phyloP scores from a whole-genome alignment of 352 stramenopile genomes.

The Plasmopara halstedii region DNA sequence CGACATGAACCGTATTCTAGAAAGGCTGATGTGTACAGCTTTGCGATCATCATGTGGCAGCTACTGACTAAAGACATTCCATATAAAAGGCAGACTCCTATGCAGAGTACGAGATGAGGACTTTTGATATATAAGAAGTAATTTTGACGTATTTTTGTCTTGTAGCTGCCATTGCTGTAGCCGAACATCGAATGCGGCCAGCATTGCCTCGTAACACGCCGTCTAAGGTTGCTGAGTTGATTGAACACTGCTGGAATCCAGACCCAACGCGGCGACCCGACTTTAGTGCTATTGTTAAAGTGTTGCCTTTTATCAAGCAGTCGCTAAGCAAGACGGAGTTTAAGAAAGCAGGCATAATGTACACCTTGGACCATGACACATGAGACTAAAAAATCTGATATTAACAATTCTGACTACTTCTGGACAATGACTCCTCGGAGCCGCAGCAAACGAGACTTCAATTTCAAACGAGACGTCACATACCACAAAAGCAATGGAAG shows the following conservation, averaged over 20 bases:
- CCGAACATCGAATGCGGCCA: constrained; percentile 48
- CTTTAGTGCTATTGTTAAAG: constrained; percentile 42
- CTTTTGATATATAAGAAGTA: neutral
- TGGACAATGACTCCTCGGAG: no score
- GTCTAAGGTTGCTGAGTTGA: constrained; percentile 39
- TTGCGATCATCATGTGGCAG: constrained; percentile 64
- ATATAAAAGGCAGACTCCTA: constrained; percentile 51
- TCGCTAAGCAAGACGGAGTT: constrained; percentile 50
- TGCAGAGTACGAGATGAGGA: constrained; percentile 25
- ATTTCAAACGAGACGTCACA: no score
- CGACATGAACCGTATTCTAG: constrained; percentile 84
- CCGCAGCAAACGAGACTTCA: no score
- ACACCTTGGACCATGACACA: no score
- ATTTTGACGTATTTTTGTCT: neutral
- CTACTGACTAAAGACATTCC: constrained; percentile 52
- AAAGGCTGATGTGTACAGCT: constrained; percentile 90
- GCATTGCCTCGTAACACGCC: constrained; percentile 51
- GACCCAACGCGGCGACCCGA: constrained; percentile 38
- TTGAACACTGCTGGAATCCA: constrained; percentile 59
- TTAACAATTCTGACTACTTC: no score
- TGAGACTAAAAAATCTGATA: no score
- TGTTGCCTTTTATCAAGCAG: constrained; percentile 39
- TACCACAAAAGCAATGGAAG: no score
- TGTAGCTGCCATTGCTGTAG: constrained; percentile 52
- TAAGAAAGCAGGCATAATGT: constrained; percentile 20